Percentiles rank a stretch among this genome's conserved stretches.
Evolutionary conservation across 345 rosid genomes (phyloP).

Genomic region (Moricandia moricandioides): DNA sequence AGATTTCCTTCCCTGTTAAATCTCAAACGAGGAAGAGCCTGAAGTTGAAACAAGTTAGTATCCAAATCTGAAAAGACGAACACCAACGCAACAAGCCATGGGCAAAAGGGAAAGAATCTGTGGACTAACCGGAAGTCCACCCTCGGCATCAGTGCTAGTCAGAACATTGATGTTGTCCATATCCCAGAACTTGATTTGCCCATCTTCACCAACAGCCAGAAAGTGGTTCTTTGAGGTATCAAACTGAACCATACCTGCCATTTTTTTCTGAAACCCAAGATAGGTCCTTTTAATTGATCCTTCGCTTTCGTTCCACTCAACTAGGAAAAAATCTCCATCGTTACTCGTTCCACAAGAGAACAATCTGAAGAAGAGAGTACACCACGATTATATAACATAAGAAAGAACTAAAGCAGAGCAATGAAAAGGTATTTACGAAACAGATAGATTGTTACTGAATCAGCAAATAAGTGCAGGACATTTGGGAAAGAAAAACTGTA

Average conservation of each 20-base stretch:
- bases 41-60: slow-evolving; percentile 25
- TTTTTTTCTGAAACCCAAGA: slow-evolving; percentile 63
- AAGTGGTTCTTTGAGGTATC: slow-evolving; percentile 86
- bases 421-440: neutral
- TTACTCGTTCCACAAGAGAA: slow-evolving; percentile 93
- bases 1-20: slow-evolving; percentile 89
- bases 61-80: slow-evolving; percentile 1
- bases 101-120: neutral
- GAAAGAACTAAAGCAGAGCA: slow-evolving; percentile 6
- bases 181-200: slow-evolving; percentile 90
- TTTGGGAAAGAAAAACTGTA: neutral
- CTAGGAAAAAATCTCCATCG: slow-evolving; percentile 78
- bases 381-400: neutral
- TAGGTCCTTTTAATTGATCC: slow-evolving; percentile 81
- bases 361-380: slow-evolving; percentile 46
- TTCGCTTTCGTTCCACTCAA: slow-evolving; percentile 96
- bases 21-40: slow-evolving; percentile 75
- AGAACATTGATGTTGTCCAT: slow-evolving; percentile 65
- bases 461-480: neutral
- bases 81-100: neutral
- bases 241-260: slow-evolving; percentile 65
- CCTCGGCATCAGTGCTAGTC: slow-evolving; percentile 68
- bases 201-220: slow-evolving; percentile 87
- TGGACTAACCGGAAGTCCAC: slow-evolving; percentile 78
- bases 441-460: neutral